phyloP scores from a whole-genome alignment of 495 filamentous ascomycete species.

The Talaromyces trachyspermus region DNA sequence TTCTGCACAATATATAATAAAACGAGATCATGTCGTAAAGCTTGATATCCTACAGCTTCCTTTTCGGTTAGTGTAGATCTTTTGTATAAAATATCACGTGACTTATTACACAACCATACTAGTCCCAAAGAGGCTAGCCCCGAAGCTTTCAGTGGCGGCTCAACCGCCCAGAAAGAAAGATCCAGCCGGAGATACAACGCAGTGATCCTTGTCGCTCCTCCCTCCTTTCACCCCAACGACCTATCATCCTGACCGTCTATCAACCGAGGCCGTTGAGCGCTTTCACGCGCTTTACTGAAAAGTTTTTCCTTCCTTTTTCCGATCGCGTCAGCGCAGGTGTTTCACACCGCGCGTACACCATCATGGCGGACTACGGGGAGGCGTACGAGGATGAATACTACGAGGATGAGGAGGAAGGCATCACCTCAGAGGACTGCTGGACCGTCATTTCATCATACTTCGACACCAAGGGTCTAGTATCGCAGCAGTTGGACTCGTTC shows the following conservation, averaged over 20 bases:
- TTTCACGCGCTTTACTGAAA: conserved; percentile 3
- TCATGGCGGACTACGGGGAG: conserved; percentile 49
- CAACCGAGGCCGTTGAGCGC: conserved; percentile 1
- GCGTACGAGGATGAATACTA: conserved; percentile 46
- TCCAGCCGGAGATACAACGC: conserved; percentile 4
- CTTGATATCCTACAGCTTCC: no score
- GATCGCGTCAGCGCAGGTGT: background rate
- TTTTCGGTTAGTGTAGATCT: background rate
- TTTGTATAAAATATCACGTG: background rate
- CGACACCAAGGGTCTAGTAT: conserved; percentile 88
- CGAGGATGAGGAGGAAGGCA: conserved; percentile 61
- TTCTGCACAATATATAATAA: no score
- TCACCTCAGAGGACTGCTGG: conserved; percentile 90
- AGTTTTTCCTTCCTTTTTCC: background rate
- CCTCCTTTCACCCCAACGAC: background rate
- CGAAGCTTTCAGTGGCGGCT: background rate
- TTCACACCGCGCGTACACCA: background rate
- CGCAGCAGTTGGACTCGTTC: conserved; percentile 96
- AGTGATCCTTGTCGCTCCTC: background rate
- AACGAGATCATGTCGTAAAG: no score
- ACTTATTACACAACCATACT: background rate
- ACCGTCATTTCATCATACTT: conserved; percentile 95
- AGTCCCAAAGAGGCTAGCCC: background rate
- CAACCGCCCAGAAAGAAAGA: conserved; percentile 2
- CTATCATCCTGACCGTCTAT: conserved; percentile 1